Evolutionary conservation across 2,329 filamentous ascomycete species (phyloP).

Genomic region (Phyllosticta citrichinensis): DNA sequence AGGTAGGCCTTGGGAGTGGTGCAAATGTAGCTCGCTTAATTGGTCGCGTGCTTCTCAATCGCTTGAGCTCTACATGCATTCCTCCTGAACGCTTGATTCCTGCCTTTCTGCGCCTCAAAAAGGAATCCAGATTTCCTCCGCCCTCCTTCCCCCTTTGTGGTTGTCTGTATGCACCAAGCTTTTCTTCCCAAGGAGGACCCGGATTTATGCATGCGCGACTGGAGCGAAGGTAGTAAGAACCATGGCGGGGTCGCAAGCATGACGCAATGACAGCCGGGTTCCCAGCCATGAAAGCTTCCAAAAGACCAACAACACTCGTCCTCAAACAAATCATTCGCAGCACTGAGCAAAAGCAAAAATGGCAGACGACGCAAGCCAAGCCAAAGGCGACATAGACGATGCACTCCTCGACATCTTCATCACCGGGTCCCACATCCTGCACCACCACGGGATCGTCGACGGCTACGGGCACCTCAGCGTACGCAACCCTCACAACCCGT

Average conservation of each 20-base stretch:
- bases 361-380: not conserved
- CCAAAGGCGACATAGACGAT: not conserved
- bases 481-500: constrained; percentile 37
- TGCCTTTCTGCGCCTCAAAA: too few species aligned
- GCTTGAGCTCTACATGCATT: too few species aligned
- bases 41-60: too few species aligned
- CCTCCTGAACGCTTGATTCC: too few species aligned
- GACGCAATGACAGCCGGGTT: not conserved
- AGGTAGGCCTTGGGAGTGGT: too few species aligned
- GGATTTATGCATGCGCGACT: not conserved
- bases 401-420: constrained; percentile 24
- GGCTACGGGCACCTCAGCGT: constrained; percentile 47
- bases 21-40: too few species aligned
- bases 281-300: too few species aligned
- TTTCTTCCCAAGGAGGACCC: not conserved
- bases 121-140: too few species aligned
- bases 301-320: too few species aligned
- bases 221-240: not conserved
- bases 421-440: constrained; percentile 42
- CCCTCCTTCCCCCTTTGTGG: too few species aligned
- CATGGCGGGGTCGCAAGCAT: not conserved
- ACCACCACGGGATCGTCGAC: constrained; percentile 42
- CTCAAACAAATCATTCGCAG: too few species aligned
- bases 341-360: not conserved
- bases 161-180: not conserved